Evolutionary conservation across 1,284 basidiomycete genomes (phyloP), one percentile per base, ranked within the genome.

Genomic region (Pyrrhoderma noxium): DNA sequence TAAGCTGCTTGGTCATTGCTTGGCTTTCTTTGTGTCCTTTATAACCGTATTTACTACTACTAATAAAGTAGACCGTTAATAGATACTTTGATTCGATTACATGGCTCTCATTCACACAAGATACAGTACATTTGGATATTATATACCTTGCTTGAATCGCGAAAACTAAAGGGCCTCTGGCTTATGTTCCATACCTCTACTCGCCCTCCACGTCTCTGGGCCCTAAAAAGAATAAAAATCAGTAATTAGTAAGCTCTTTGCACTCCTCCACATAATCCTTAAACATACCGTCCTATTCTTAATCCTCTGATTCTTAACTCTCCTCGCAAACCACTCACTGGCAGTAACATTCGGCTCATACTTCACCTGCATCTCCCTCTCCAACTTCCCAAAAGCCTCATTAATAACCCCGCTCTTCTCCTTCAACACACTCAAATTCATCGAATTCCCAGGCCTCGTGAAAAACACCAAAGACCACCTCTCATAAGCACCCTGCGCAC

Each of bases 381-480:
- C 11, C 38, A 47, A 16, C 22, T 23, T n/a, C 14, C 3, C 16
- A 2, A 52, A 25, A 8, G 51, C 27, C 4, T 21, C 18, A 37
- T 46, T 52, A 14, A 52, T 46, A n/a, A 21, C 22, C 13, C 50
- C 35, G 55, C 80, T 83, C 22, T 76, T 65, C 16, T 80, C 70
- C 0, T 66, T 61, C 2, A 79, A 65, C 1, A 79, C 71, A 21
- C 68, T 68, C 37, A 80, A 67, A 2, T 71, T 39, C 16, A 73
- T 65, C 2, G 67, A 68, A 60, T 82, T 74, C 13, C 77, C 76
- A 0, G 80, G 82, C 11, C 82, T 71, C 0, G 73, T 75, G 63
- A 84, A 84, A 62, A 74, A 85, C 0, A 80, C 80, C 3, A 82
- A 65, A 2, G 79, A 81, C 71, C 73, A 80, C 31, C 82, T 72